Percentiles rank a stretch among this genome's conserved stretches.
Evolutionary conservation across 1,284 basidiomycete genomes (phyloP).

Genomic region (Cutaneotrichosporon sp.): DNA sequence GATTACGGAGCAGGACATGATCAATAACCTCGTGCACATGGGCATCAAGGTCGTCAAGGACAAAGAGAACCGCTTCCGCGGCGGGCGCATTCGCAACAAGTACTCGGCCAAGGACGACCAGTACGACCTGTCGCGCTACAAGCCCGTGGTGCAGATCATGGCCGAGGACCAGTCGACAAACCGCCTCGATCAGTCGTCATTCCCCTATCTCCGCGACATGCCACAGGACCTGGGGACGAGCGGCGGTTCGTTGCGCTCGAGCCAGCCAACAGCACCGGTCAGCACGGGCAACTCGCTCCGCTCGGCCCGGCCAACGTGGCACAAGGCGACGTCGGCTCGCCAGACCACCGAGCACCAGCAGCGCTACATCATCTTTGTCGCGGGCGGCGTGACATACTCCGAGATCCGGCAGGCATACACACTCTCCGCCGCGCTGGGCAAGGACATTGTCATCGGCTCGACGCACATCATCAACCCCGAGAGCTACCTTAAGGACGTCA

Average conservation of each 20-base stretch:
- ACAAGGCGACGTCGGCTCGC: conserved; percentile 57
- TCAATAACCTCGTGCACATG: conserved; percentile 82
- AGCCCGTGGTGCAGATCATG: conserved; percentile 79
- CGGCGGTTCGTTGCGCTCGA: conserved; percentile 14
- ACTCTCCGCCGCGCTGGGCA: conserved; percentile 70
- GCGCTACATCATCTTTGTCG: conserved; percentile 86
- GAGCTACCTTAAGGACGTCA: conserved; percentile 81
- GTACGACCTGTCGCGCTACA: conserved; percentile 93
- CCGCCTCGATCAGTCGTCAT: conserved; percentile 72
- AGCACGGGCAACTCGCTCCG: conserved; percentile 62
- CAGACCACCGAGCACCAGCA: conserved; percentile 60
- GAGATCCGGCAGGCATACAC: conserved; percentile 89
- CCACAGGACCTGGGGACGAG: conserved; percentile 59
- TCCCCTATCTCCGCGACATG: conserved; percentile 89
- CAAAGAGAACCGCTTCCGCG: conserved; percentile 60
- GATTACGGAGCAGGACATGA: conserved; percentile 87
- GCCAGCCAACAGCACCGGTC: neutral
- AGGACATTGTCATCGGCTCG: conserved; percentile 91
- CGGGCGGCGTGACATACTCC: conserved; percentile 94
- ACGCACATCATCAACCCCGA: conserved; percentile 84
- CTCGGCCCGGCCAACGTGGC: conserved; percentile 77
- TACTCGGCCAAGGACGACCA: conserved; percentile 70
- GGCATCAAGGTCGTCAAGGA: conserved; percentile 73
- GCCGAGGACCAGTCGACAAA: conserved; percentile 81
- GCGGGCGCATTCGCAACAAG: conserved; percentile 79